phyloP scores from a whole-genome alignment of 345 rosid species.

The Citrus maxima region DNA sequence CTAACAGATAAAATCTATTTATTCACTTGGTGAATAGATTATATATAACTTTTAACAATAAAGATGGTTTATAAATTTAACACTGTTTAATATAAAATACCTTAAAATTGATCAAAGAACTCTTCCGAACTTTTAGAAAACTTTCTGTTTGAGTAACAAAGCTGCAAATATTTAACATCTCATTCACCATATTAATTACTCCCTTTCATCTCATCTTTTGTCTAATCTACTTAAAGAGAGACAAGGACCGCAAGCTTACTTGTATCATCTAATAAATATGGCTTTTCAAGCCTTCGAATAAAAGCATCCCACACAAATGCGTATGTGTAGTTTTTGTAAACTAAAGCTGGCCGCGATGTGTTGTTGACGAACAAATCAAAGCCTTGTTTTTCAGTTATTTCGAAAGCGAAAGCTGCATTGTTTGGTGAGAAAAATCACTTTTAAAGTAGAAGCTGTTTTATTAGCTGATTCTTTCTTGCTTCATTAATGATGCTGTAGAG shows the following conservation, averaged over 20 bases:
- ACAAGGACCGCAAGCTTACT: background rate
- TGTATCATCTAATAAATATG: too few relatives aligned
- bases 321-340: too few relatives aligned
- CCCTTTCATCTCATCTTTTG: background rate
- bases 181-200: background rate
- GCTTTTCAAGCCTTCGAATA: background rate
- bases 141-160: background rate
- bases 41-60: too few relatives aligned
- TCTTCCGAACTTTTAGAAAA: too few relatives aligned
- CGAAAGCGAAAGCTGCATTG: conserved; percentile 4
- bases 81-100: too few relatives aligned
- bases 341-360: background rate
- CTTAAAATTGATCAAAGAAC: too few relatives aligned
- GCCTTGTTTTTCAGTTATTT: background rate
- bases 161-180: background rate
- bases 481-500: background rate
- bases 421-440: background rate
- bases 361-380: background rate
- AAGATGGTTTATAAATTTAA: too few relatives aligned
- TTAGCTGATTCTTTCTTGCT: background rate
- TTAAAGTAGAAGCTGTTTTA: background rate
- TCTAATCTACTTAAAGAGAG: background rate
- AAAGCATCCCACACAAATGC: background rate
- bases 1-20: too few relatives aligned
- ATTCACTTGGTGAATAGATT: too few relatives aligned